Evolutionary conservation across 2,329 filamentous ascomycete species (phyloP).

Genomic region (Phaeosphaeriaceae sp.): DNA sequence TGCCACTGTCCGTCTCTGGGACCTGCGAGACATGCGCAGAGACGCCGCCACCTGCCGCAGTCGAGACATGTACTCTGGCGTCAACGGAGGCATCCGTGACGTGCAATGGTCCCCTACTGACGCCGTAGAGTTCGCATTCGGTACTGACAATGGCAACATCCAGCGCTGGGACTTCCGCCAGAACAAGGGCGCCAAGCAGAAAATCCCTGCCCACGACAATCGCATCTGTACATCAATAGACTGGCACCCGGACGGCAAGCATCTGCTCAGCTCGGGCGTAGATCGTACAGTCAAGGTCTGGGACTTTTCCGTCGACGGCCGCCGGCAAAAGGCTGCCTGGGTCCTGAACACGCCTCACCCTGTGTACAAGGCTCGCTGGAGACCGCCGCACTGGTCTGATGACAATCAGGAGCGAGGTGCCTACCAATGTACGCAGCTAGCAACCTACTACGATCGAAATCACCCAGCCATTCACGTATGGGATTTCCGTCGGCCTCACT

Average conservation of each 20-base stretch:
- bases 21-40: slow-evolving; percentile 64
- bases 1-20: slow-evolving; percentile 70
- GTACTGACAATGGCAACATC: slow-evolving; percentile 69
- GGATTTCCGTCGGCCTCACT: slow-evolving; percentile 68
- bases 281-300: slow-evolving; percentile 71
- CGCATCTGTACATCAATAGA: slow-evolving; percentile 69
- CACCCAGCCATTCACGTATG: slow-evolving; percentile 69
- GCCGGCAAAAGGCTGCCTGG: slow-evolving; percentile 66
- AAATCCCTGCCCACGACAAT: slow-evolving; percentile 67
- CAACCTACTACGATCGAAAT: slow-evolving; percentile 68
- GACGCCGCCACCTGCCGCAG: slow-evolving; percentile 62
- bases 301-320: slow-evolving; percentile 66
- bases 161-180: slow-evolving; percentile 71
- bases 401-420: slow-evolving; percentile 60
- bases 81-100: slow-evolving; percentile 69
- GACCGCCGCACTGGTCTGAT: slow-evolving; percentile 65
- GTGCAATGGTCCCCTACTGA: slow-evolving; percentile 72
- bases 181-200: slow-evolving; percentile 63
- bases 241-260: slow-evolving; percentile 73
- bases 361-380: slow-evolving; percentile 69
- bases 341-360: slow-evolving; percentile 68
- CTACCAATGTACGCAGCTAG: slow-evolving; percentile 69
- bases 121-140: slow-evolving; percentile 68
- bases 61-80: slow-evolving; percentile 62
- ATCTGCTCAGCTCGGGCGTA: slow-evolving; percentile 68